A percentile compares a stretch with the other conserved stretches of the same genome.
These are phyloP conservation scores for Rhynchosporium agropyri DNA, from an alignment of 2,329 filamentous ascomycete genomes.

Conservation along the genomic window DNA sequence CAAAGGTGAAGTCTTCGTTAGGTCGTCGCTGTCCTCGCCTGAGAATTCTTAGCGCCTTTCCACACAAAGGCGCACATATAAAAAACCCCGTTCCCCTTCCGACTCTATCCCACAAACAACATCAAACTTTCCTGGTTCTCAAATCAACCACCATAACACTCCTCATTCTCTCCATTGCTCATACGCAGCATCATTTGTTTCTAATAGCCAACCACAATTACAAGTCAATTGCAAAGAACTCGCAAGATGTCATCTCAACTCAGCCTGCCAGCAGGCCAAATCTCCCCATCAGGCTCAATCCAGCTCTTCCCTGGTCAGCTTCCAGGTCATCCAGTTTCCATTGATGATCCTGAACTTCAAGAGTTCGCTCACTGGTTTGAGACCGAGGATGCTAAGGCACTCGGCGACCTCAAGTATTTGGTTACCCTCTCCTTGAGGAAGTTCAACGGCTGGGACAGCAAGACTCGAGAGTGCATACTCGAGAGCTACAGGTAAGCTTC, in stretches of 20 bases:
- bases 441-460: background rate
- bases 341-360: background rate
- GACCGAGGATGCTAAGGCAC: background rate
- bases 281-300: background rate
- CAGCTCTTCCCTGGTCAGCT: background rate
- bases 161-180: background rate
- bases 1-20: background rate
- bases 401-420: background rate
- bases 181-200: background rate
- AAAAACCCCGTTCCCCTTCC: background rate
- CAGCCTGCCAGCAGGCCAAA: no score
- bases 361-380: slow-evolving; percentile 1
- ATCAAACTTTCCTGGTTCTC: background rate
- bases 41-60: background rate
- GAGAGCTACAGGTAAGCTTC: background rate
- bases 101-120: background rate
- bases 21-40: background rate
- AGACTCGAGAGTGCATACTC: background rate
- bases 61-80: background rate
- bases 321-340: background rate
- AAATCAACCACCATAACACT: background rate
- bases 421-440: background rate
- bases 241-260: background rate
- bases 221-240: background rate
- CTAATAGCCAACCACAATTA: background rate